These are phyloP conservation scores for Candolleomyces aberdarensis DNA, from an alignment of 768 basidiomycete species.

Conservation along the genomic window DNA sequence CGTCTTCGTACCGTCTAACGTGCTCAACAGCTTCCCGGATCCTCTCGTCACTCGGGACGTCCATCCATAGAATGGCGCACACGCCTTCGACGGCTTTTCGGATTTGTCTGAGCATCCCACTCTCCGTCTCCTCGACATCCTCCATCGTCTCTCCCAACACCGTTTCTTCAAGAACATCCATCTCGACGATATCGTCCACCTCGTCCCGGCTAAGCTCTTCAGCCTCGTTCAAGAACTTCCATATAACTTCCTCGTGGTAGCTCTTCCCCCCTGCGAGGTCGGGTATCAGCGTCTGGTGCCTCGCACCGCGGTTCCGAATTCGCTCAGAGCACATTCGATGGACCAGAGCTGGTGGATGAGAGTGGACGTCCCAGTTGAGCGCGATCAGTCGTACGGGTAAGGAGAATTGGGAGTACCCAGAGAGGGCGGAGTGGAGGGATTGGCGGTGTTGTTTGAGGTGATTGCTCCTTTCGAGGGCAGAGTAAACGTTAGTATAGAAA, in stretches of 20 bases:
- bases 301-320: constrained; percentile 69
- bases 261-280: constrained; percentile 35
- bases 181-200: constrained; percentile 68
- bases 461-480: constrained; percentile 60
- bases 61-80: constrained; percentile 21
- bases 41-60: constrained; percentile 49
- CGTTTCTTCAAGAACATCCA: constrained; percentile 40
- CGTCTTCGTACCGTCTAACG: neutral
- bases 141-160: neutral
- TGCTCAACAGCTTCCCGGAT: constrained; percentile 56
- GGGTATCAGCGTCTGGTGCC: constrained; percentile 80
- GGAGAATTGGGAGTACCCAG: constrained; percentile 11
- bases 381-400: constrained; percentile 71
- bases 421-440: constrained; percentile 54
- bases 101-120: constrained; percentile 34
- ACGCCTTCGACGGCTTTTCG: constrained; percentile 56
- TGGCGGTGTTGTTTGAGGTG: constrained; percentile 80
- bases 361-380: constrained; percentile 67
- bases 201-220: constrained; percentile 59
- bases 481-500: neutral
- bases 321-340: constrained; percentile 80
- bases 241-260: constrained; percentile 79
- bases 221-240: constrained; percentile 66
- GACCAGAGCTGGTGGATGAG: constrained; percentile 53
- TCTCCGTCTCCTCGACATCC: constrained; percentile 29